Evolutionary conservation across 2,329 filamentous ascomycete species (phyloP), one percentile per base, ranked within the genome.

Genomic region (Zalaria obscura): DNA sequence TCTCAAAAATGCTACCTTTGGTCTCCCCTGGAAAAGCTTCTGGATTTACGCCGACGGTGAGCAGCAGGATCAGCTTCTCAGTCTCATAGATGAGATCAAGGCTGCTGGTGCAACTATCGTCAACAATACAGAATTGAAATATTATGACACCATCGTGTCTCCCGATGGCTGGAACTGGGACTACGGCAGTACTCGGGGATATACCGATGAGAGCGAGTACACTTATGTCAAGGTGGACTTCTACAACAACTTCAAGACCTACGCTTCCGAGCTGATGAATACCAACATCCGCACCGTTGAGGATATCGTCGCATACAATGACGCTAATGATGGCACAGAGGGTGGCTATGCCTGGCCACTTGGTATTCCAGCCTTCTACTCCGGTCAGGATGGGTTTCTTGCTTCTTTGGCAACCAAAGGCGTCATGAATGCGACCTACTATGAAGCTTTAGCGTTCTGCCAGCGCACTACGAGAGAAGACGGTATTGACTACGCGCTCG

Each of bases 81-180:
- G 50, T 2, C 52, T 66, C 25, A 51, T 84, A 7, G 53, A 63
- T 0, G 52, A 75, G 25, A 72, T 87, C 31, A 52, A 72, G 52
- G 55, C 57, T 0, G 75, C 76, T 0, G 81, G 83, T 1, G 81
- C 78, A 0, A 79, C 69, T 1, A 67, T 87, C 34, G 64, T 85
- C 52, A 83, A 85, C 52, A 69, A 70, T 26, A 83, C 79, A 0
- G 81, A 87, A 53, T 67, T 87, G 2, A 74, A 75, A 25, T 65
- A 75, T 54, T 72, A 75, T 50, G 58, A 77, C 52, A 72, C 62
- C 0, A 73, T 83, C 25, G 70, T 86, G 8, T 73, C 71, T 28
- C 78, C 75, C 0, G 56, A 72, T 38, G 78, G 78, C n/a, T 87
- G 80, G 80, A 67, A 86, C 57, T 87, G 82, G 71, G 78, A 82